Evolutionary conservation across 2,329 filamentous ascomycete genomes (phyloP).

Genomic region (Ceratocystis cacaofunesta): DNA sequence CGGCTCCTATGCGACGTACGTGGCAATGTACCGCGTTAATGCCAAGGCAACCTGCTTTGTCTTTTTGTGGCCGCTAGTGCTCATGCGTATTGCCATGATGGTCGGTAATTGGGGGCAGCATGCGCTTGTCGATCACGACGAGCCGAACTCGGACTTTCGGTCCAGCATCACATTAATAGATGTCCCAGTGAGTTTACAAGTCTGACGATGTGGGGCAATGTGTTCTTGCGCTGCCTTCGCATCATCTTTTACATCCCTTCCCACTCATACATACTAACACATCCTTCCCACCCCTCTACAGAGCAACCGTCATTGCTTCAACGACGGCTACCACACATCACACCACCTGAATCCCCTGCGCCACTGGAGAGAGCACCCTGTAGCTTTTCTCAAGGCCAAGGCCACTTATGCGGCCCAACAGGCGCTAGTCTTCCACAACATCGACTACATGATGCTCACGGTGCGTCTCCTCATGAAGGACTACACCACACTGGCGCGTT

Average conservation of each 20-base stretch:
- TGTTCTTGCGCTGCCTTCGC: not conserved
- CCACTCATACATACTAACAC: not conserved
- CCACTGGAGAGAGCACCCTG: conserved; percentile 69
- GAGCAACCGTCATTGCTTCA: conserved; percentile 72
- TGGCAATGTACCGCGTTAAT: conserved; percentile 36
- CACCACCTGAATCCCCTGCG: conserved; percentile 65
- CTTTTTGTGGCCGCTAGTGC: conserved; percentile 48
- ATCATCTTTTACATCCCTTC: not conserved
- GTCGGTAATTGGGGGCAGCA: conserved; percentile 76
- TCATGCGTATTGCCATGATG: conserved; percentile 60
- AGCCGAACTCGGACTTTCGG: conserved; percentile 63
- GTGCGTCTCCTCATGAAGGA: conserved; percentile 53
- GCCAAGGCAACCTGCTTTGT: conserved; percentile 46
- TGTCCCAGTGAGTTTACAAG: conserved; percentile 44
- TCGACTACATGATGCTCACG: conserved; percentile 68
- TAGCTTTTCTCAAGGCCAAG: conserved; percentile 57
- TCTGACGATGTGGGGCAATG: too few relatives aligned
- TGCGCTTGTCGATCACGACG: conserved; percentile 59
- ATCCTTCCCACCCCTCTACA: conserved; percentile 24
- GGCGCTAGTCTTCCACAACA: conserved; percentile 65
- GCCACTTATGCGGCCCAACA: conserved; percentile 48
- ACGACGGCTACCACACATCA: conserved; percentile 70
- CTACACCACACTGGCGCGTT: conserved; percentile 52
- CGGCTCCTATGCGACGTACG: conserved; percentile 38
- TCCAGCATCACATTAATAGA: conserved; percentile 70